A percentile compares a stretch with the other conserved stretches of the same genome.
phyloP scores from a whole-genome alignment of 2,329 filamentous ascomycete species.

The Colletotrichum orbiculare region DNA sequence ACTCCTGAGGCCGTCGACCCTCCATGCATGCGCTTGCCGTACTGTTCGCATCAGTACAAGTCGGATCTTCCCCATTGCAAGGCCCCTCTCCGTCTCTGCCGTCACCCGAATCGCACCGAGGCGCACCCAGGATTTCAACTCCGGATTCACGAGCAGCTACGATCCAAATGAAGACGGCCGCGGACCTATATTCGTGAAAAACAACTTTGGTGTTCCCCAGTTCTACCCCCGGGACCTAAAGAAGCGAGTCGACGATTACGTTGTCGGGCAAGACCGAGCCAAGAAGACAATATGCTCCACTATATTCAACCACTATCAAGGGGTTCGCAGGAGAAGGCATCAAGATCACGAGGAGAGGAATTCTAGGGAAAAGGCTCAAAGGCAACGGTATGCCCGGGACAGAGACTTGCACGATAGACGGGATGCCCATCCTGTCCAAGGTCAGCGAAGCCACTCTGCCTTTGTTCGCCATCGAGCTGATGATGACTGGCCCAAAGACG shows the following conservation, averaged over 20 bases:
- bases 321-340: conserved; percentile 80
- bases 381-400: conserved; percentile 78
- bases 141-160: conserved; percentile 69
- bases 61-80: conserved; percentile 15
- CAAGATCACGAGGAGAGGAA: conserved; percentile 76
- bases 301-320: conserved; percentile 97
- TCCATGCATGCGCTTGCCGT: conserved; percentile 33
- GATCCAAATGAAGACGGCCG: conserved; percentile 66
- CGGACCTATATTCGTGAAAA: conserved; percentile 70
- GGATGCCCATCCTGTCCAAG: conserved; percentile 81
- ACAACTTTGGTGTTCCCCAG: conserved; percentile 68
- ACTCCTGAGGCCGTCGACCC: conserved; percentile 30
- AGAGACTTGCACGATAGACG: conserved; percentile 66
- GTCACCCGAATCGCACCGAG: conserved; percentile 44
- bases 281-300: conserved; percentile 94
- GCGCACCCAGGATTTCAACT: conserved; percentile 63
- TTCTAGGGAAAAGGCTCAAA: conserved; percentile 71
- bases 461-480: conserved; percentile 48
- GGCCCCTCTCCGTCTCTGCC: conserved; percentile 45
- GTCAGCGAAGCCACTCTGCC: conserved; percentile 58
- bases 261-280: conserved; percentile 93
- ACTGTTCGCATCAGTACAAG: not conserved
- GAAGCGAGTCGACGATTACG: conserved; percentile 92
- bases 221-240: conserved; percentile 80
- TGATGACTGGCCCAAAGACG: conserved; percentile 57